A percentile compares a stretch with the other conserved stretches of the same genome.
phyloP scores from a whole-genome alignment of 1,284 basidiomycete species.

The Leccinum cinnamomeum region DNA sequence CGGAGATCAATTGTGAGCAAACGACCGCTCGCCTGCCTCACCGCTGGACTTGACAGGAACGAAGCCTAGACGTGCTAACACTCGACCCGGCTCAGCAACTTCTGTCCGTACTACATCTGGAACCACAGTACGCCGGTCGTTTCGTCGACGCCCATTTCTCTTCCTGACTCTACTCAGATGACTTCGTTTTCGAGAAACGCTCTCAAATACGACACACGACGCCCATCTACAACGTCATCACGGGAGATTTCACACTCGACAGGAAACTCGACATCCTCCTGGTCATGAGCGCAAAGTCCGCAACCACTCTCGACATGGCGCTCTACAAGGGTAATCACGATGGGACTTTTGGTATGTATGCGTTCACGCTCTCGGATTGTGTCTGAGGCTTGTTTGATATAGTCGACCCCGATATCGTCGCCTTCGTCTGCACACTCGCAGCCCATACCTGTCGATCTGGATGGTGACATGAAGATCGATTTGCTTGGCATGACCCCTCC shows the following conservation, averaged over 20 bases:
- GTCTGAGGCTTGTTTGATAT: slow-evolving; percentile 32
- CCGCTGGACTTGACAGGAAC: slow-evolving; percentile 12
- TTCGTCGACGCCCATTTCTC: not conserved
- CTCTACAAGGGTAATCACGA: slow-evolving; percentile 64
- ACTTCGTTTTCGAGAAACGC: slow-evolving; percentile 61
- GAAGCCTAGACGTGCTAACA: slow-evolving; percentile 79
- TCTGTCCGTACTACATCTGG: slow-evolving; percentile 80
- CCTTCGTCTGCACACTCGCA: slow-evolving; percentile 73
- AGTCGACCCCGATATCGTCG: slow-evolving; percentile 45
- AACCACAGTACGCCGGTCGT: slow-evolving; percentile 59
- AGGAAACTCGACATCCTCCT: slow-evolving; percentile 90
- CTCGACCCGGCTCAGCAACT: slow-evolving; percentile 73
- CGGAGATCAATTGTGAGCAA: slow-evolving; percentile 87
- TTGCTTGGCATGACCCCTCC: slow-evolving; percentile 68
- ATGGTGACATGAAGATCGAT: slow-evolving; percentile 89
- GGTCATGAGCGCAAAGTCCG: slow-evolving; percentile 70
- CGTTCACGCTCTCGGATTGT: not conserved
- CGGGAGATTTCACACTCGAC: slow-evolving; percentile 91
- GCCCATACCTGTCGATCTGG: slow-evolving; percentile 83
- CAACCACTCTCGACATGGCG: slow-evolving; percentile 58
- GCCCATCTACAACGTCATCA: slow-evolving; percentile 77
- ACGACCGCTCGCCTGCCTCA: not conserved
- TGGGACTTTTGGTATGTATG: slow-evolving; percentile 66
- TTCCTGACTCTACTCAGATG: slow-evolving; percentile 39
- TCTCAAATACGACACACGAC: slow-evolving; percentile 55